Percentiles rank a stretch among this genome's conserved stretches.
Conservation (phyloP, 2,329 filamentous ascomycete genomes). For the Mollisiaceae sp. region DNA sequence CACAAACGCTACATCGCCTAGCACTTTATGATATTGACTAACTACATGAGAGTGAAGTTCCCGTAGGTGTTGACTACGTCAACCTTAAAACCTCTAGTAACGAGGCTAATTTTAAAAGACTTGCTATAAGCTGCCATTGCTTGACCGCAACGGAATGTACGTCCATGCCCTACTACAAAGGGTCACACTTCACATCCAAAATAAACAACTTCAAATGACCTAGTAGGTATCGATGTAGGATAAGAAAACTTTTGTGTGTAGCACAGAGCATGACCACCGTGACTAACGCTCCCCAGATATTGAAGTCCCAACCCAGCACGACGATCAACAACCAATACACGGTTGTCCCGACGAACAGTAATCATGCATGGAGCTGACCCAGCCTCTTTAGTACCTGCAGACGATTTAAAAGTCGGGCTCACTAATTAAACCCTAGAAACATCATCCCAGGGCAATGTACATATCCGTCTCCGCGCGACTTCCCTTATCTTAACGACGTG, state of each 20-base stretch:
- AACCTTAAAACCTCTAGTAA: not conserved
- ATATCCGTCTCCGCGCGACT: not conserved
- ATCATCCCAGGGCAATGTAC: not conserved
- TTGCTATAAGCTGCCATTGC: not conserved
- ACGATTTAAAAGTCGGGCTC: not conserved
- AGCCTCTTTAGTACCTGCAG: not conserved
- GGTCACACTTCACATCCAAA: not conserved
- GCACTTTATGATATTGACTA: not conserved
- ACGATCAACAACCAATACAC: not conserved
- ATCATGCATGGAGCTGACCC: not conserved
- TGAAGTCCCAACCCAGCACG: slow-evolving; percentile 1
- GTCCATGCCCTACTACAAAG: not conserved
- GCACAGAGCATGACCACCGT: not conserved
- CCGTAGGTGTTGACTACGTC: not conserved
- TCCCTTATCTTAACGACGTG: not conserved
- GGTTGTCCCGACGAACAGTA: not conserved
- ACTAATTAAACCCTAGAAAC: no score
- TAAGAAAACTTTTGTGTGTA: not conserved
- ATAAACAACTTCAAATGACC: not conserved
- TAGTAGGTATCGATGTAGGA: not conserved
- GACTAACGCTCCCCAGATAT: not conserved
- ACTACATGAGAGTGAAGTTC: not conserved
- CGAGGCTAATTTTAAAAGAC: not conserved
- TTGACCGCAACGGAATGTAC: not conserved
- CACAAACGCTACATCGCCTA: no score